These are phyloP conservation scores for Penicillium thymicola DNA, from an alignment of 2,329 filamentous ascomycete species.

Conservation along the genomic window DNA sequence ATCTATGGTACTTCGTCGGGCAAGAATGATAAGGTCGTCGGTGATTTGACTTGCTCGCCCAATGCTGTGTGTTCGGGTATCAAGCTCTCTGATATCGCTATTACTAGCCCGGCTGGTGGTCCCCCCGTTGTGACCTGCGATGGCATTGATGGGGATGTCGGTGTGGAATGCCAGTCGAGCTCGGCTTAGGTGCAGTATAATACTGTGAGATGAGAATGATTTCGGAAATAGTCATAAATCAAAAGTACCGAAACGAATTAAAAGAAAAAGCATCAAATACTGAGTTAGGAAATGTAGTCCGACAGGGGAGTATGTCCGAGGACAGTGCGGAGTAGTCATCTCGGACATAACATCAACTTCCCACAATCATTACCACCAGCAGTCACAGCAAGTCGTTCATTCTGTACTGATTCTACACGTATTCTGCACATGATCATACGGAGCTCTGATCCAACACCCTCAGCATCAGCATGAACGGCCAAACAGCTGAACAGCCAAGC, in stretches of 20 bases:
- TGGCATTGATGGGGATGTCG: conserved; percentile 43
- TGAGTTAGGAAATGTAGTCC: neutral
- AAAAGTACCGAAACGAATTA: neutral
- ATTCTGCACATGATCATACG: neutral
- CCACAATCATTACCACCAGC: neutral
- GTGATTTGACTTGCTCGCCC: conserved; percentile 54
- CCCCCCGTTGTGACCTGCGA: conserved; percentile 51
- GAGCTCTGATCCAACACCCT: neutral
- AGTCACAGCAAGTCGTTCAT: neutral
- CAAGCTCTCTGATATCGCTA: conserved; percentile 52
- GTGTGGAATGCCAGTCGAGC: conserved; percentile 36
- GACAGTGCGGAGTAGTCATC: neutral
- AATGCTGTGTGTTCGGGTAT: conserved; percentile 58
- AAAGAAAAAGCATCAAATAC: neutral
- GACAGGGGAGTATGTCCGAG: neutral
- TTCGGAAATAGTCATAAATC: neutral
- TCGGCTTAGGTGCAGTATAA: neutral
- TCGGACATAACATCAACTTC: neutral
- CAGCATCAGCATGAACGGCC: neutral
- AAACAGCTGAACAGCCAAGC: neutral
- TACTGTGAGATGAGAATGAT: too few species aligned
- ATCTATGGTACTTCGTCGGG: conserved; percentile 57
- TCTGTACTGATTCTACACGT: neutral
- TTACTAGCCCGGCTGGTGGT: conserved; percentile 50
- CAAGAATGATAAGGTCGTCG: conserved; percentile 54